These are phyloP conservation scores for Acer saccharum DNA, from an alignment of 345 rosid species.

Conservation along the genomic window DNA sequence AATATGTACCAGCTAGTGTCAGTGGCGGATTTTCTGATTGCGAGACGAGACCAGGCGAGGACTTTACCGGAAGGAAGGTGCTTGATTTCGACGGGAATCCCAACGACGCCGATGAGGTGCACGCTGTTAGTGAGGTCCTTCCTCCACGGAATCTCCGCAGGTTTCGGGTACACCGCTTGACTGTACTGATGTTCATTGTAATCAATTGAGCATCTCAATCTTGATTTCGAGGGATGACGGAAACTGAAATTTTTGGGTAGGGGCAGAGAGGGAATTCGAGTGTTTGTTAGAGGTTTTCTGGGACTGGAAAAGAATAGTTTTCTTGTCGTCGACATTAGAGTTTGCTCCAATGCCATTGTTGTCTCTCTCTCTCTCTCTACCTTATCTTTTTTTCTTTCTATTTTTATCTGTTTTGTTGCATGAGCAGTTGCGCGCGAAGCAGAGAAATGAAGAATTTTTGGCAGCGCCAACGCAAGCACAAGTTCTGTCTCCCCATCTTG, in stretches of 20 bases:
- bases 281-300: conserved; percentile 10
- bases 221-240: neutral
- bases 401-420: neutral
- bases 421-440: neutral
- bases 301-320: conserved; percentile 15
- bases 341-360: conserved; percentile 35
- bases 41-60: conserved; percentile 64
- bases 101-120: conserved; percentile 58
- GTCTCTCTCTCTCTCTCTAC: neutral
- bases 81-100: conserved; percentile 51
- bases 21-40: conserved; percentile 49
- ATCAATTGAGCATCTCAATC: conserved; percentile 38
- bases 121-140: conserved; percentile 62
- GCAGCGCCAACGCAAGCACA: no score
- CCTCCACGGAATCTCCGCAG: conserved; percentile 53
- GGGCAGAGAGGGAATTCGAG: conserved; percentile 14
- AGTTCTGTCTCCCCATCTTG: no score
- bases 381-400: neutral
- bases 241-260: conserved; percentile 4
- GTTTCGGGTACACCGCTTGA: conserved; percentile 32
- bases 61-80: conserved; percentile 58
- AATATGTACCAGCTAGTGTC: conserved; percentile 48
- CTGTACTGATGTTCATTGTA: conserved; percentile 29
- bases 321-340: conserved; percentile 21
- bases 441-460: neutral